phyloP scores from a whole-genome alignment of 2,329 filamentous ascomycete genomes.

The Dothideomycetes sp. region DNA sequence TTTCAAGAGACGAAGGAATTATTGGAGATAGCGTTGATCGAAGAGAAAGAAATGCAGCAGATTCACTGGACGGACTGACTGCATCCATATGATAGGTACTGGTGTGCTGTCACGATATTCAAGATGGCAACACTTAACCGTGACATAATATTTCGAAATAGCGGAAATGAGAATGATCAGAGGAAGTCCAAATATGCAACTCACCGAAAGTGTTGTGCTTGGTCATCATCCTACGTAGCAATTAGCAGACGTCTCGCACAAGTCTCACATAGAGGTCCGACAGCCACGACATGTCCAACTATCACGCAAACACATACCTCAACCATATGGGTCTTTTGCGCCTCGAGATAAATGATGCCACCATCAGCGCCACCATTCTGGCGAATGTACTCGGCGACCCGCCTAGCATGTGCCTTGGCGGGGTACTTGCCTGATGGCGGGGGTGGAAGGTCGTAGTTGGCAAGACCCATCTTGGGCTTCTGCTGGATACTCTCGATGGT shows the following conservation, averaged over 20 bases:
- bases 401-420: conserved; percentile 74
- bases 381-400: conserved; percentile 70
- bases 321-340: conserved; percentile 65
- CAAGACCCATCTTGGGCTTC: conserved; percentile 12
- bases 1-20: too few species aligned
- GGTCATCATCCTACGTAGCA: conserved; percentile 61
- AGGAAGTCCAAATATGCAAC: not conserved
- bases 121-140: too few species aligned
- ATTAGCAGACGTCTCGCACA: conserved; percentile 1
- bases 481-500: not conserved
- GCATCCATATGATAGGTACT: too few species aligned
- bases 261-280: too few species aligned
- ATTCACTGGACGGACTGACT: too few species aligned
- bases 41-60: too few species aligned
- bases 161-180: not conserved
- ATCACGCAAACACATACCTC: conserved; percentile 38
- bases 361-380: conserved; percentile 49
- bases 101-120: too few species aligned
- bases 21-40: not conserved
- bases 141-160: too few species aligned
- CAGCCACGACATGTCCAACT: too few species aligned
- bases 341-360: conserved; percentile 81
- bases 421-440: conserved; percentile 51
- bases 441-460: conserved; percentile 22
- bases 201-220: conserved; percentile 30